Evolutionary conservation across 768 basidiomycete species (phyloP).

Genomic region (Tulasnella sp.): DNA sequence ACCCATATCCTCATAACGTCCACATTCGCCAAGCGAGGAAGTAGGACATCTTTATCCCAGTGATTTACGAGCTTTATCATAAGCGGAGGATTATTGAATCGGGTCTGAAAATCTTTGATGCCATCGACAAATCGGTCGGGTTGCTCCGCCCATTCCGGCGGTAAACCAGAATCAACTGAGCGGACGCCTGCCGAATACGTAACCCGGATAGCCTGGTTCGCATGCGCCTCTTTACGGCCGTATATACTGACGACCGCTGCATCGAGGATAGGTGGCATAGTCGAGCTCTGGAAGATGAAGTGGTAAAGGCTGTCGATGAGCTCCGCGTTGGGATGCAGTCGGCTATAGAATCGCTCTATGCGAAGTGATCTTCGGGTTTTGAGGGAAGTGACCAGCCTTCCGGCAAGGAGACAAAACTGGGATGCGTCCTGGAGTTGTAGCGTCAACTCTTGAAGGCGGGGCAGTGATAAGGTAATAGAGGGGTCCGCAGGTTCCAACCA

Average conservation of each 20-base stretch:
- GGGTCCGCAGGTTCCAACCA: background rate
- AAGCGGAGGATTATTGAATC: background rate
- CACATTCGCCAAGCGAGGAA: background rate
- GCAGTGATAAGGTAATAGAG: background rate
- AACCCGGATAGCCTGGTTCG: background rate
- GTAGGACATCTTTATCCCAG: background rate
- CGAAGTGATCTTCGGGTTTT: background rate
- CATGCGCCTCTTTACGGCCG: background rate
- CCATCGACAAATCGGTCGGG: background rate
- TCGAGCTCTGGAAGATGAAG: background rate
- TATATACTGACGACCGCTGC: background rate
- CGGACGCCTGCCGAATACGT: background rate
- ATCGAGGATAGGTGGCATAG: background rate
- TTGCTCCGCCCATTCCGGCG: background rate
- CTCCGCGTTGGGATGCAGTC: background rate
- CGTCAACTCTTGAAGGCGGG: background rate
- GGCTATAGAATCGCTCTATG: background rate
- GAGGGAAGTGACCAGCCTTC: background rate
- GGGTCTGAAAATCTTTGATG: background rate
- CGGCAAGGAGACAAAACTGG: background rate
- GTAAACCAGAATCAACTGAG: background rate
- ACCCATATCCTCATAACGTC: background rate
- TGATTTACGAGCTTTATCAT: background rate
- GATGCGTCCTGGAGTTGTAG: background rate
- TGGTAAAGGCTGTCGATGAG: background rate